Percentiles rank a stretch among this genome's conserved stretches.
phyloP scores from a whole-genome alignment of 2,329 filamentous ascomycete species.

The Meredithiella fracta region DNA sequence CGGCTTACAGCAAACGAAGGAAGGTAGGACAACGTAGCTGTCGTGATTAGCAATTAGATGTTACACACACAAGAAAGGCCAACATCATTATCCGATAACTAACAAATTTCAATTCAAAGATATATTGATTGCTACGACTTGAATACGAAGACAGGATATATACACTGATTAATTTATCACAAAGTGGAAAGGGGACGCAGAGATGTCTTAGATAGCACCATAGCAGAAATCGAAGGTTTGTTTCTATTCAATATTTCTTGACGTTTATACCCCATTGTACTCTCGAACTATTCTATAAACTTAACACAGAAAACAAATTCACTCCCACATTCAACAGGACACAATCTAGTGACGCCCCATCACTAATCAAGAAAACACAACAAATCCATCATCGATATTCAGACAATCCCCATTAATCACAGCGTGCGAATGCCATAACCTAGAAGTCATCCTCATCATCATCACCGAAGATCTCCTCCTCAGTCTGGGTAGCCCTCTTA shows the following conservation, averaged over 20 bases:
- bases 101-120: not conserved
- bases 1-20: no score
- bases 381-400: not conserved
- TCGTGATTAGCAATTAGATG: no score
- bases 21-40: no score
- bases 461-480: conserved; percentile 9
- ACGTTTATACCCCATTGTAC: not conserved
- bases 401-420: not conserved
- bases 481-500: conserved; percentile 7
- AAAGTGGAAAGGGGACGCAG: not conserved
- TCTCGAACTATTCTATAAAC: not conserved
- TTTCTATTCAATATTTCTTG: conserved; percentile 2
- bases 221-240: not conserved
- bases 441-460: conserved; percentile 11
- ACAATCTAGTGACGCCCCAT: not conserved
- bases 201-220: not conserved
- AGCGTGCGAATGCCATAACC: not conserved
- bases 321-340: not conserved
- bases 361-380: not conserved
- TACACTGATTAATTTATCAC: no score
- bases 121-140: no score
- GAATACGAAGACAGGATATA: no score
- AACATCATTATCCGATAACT: not conserved
- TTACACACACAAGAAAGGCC: no score
- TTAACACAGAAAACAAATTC: not conserved